A percentile compares a stretch with the other conserved stretches of the same genome.
These are phyloP conservation scores for Aspergillus pseudoglaucus DNA, from an alignment of 2,329 filamentous ascomycete species.

Conservation along the genomic window DNA sequence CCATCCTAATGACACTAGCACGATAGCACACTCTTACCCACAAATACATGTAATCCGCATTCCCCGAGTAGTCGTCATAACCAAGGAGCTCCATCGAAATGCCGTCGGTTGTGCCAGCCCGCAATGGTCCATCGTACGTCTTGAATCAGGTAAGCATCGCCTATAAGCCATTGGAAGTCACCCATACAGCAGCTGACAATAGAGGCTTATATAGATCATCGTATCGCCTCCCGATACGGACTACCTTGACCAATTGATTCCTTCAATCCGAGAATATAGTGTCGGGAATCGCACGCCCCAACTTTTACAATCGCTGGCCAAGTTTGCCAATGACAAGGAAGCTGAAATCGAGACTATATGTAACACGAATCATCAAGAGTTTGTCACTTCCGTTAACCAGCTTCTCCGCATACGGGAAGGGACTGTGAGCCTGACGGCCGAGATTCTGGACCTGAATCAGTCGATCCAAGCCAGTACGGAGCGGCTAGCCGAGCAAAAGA, in stretches of 20 bases:
- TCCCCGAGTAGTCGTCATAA: too few relatives aligned
- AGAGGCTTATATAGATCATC: conserved; percentile 61
- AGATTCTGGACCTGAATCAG: conserved; percentile 87
- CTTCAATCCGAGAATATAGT: conserved; percentile 84
- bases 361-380: conserved; percentile 93
- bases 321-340: conserved; percentile 81
- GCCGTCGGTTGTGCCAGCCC: conserved; percentile 28
- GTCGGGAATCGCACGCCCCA: conserved; percentile 64
- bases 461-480: conserved; percentile 94
- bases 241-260: conserved; percentile 92
- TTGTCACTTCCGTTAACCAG: conserved; percentile 86
- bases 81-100: conserved; percentile 13
- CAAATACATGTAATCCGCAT: too few relatives aligned
- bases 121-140: conserved; percentile 32
- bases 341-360: conserved; percentile 90
- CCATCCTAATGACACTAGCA: too few relatives aligned
- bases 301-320: conserved; percentile 69
- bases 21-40: too few relatives aligned
- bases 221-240: conserved; percentile 85
- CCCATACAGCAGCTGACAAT: not conserved
- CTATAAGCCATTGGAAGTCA: not conserved
- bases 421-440: conserved; percentile 77
- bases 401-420: conserved; percentile 88
- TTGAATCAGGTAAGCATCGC: conserved; percentile 31
- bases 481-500: conserved; percentile 89